A percentile compares a stretch with the other conserved stretches of the same genome.
phyloP scores from a whole-genome alignment of 768 basidiomycete genomes.

The Gymnopilus dilepis region DNA sequence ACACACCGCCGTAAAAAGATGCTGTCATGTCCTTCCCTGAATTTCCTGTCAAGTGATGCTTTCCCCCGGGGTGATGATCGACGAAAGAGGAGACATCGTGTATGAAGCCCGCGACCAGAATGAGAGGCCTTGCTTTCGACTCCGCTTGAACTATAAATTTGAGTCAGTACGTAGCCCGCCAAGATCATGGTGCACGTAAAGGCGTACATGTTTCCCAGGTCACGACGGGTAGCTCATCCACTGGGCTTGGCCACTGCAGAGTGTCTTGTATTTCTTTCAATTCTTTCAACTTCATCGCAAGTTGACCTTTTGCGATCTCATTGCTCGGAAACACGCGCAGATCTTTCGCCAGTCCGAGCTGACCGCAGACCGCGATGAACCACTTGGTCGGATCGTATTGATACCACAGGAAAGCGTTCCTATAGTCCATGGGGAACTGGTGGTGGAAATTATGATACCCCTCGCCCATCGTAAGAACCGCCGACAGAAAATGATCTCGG shows the following conservation, averaged over 20 bases:
- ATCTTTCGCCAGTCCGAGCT: constrained; percentile 76
- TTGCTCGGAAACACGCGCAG: constrained; percentile 87
- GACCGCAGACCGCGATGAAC: constrained; percentile 78
- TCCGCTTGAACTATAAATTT: constrained; percentile 62
- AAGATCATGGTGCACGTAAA: neutral
- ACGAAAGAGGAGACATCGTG: constrained; percentile 80
- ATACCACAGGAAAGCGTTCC: constrained; percentile 80
- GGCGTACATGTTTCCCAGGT: constrained; percentile 81
- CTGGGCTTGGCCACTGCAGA: constrained; percentile 62
- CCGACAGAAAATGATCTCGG: constrained; percentile 80
- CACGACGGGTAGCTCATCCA: constrained; percentile 72
- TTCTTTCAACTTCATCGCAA: constrained; percentile 84
- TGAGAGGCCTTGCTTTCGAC: constrained; percentile 63
- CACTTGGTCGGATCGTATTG: constrained; percentile 96
- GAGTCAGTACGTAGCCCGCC: constrained; percentile 1
- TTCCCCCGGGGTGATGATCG: constrained; percentile 83
- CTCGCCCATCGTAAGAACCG: constrained; percentile 85
- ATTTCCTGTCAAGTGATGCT: constrained; percentile 55
- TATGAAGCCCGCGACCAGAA: constrained; percentile 86
- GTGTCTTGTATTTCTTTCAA: constrained; percentile 68
- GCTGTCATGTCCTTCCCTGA: constrained; percentile 86
- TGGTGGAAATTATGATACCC: constrained; percentile 93
- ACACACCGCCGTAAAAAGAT: constrained; percentile 79
- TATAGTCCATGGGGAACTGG: constrained; percentile 88
- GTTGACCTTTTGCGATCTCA: constrained; percentile 82